Percentiles rank a stretch among this genome's conserved stretches.
phyloP scores from a whole-genome alignment of 306 rosid species.

The Hippophae tibetana region DNA sequence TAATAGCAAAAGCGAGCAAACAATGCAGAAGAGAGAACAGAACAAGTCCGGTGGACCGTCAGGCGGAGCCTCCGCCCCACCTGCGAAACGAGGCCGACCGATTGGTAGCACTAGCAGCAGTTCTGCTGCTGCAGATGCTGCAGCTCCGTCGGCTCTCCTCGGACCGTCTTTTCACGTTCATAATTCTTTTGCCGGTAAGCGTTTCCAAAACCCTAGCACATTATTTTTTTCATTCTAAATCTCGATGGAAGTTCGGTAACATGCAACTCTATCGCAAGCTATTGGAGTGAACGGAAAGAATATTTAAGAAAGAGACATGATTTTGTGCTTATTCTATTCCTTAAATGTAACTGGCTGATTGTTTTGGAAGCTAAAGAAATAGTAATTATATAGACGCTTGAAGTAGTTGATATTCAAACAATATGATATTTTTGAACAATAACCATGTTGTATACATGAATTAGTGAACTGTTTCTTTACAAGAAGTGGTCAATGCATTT shows the following conservation, averaged over 20 bases:
- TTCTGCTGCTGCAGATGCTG: slow-evolving; percentile 38
- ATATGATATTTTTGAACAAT: too few relatives aligned
- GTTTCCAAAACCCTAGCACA: slow-evolving; percentile 10
- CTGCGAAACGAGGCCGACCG: slow-evolving; percentile 91
- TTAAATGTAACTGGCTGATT: too few relatives aligned
- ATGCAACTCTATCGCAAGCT: not conserved
- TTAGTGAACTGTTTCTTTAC: too few relatives aligned
- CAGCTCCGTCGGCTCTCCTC: slow-evolving; percentile 73
- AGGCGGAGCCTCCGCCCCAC: slow-evolving; percentile 60
- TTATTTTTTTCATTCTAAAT: not conserved
- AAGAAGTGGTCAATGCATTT: not conserved
- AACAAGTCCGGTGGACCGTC: slow-evolving; percentile 51
- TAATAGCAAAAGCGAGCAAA: not conserved
- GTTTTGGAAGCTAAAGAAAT: too few relatives aligned
- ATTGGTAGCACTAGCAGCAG: slow-evolving; percentile 64
- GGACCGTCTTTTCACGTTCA: slow-evolving; percentile 97
- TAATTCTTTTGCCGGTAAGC: slow-evolving; percentile 75
- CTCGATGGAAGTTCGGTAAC: not conserved
- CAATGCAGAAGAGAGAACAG: slow-evolving; percentile 90
- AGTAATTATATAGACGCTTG: too few relatives aligned
- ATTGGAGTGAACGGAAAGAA: too few relatives aligned
- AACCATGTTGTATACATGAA: too few relatives aligned
- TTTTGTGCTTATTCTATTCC: too few relatives aligned
- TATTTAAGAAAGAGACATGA: too few relatives aligned
- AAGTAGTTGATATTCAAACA: too few relatives aligned